phyloP scores from a whole-genome alignment of 2,329 filamentous ascomycete genomes.

The Meredithiella fracta region DNA sequence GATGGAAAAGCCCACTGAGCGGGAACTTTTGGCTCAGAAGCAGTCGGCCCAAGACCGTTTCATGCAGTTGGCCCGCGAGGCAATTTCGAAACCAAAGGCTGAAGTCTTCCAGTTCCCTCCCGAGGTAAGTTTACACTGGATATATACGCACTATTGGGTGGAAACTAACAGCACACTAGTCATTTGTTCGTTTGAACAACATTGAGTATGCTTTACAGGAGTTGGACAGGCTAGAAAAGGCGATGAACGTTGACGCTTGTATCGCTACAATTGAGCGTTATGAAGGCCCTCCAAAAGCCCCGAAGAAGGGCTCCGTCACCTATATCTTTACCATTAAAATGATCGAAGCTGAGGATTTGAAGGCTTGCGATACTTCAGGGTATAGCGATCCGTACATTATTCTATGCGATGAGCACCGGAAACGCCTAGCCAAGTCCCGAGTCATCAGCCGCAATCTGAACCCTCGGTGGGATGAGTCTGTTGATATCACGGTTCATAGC shows the following conservation, averaged over 20 bases:
- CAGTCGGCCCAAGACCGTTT: slow-evolving; percentile 84
- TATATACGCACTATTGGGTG: slow-evolving; percentile 1
- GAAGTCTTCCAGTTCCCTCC: slow-evolving; percentile 95
- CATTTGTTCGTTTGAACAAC: slow-evolving; percentile 94
- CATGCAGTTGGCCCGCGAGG: slow-evolving; percentile 84
- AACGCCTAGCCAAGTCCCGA: slow-evolving; percentile 84
- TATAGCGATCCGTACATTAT: slow-evolving; percentile 95
- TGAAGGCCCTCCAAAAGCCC: slow-evolving; percentile 51
- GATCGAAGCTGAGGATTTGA: slow-evolving; percentile 91
- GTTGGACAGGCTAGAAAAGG: slow-evolving; percentile 74
- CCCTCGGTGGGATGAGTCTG: slow-evolving; percentile 90
- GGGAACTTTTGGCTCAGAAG: slow-evolving; percentile 62
- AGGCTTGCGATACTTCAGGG: slow-evolving; percentile 92
- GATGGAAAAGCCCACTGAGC: slow-evolving; percentile 81
- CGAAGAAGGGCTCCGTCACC: slow-evolving; percentile 54
- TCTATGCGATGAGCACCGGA: slow-evolving; percentile 92
- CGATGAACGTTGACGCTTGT: slow-evolving; percentile 82
- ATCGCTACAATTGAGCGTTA: slow-evolving; percentile 63
- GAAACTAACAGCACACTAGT: slow-evolving; percentile 36
- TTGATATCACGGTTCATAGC: slow-evolving; percentile 86
- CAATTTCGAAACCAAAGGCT: slow-evolving; percentile 83
- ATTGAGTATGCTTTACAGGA: slow-evolving; percentile 88
- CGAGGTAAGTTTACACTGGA: slow-evolving; percentile 40
- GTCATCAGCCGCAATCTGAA: slow-evolving; percentile 83
- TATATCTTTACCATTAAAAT: slow-evolving; percentile 99